These are phyloP conservation scores for Solanum chacoense DNA, from an alignment of 305 asterid genomes.

Conservation along the genomic window DNA sequence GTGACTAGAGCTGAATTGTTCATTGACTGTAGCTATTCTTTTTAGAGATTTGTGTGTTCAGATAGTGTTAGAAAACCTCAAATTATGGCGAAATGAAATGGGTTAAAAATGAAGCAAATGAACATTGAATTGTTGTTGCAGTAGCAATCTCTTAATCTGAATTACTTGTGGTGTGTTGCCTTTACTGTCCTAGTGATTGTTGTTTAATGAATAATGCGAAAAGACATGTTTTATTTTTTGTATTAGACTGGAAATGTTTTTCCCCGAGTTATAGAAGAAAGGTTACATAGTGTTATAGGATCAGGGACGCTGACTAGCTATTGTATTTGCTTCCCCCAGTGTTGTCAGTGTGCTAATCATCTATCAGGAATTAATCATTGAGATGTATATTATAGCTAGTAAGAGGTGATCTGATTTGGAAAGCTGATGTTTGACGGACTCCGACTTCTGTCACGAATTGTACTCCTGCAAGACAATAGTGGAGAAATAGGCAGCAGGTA, in stretches of 20 bases:
- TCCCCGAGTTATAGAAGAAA: background rate
- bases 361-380: background rate
- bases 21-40: background rate
- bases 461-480: background rate
- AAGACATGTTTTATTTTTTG: background rate
- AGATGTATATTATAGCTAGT: background rate
- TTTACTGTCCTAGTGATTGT: background rate
- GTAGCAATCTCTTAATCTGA: background rate
- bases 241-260: background rate
- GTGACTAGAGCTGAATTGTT: background rate
- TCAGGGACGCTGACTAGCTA: background rate
- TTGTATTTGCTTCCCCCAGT: background rate
- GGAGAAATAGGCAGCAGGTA: background rate
- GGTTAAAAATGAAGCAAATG: background rate
- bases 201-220: background rate
- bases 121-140: background rate
- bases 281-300: background rate
- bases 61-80: background rate
- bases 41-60: background rate
- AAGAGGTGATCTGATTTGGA: background rate
- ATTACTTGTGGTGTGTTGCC: background rate
- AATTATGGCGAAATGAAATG: background rate
- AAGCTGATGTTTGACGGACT: background rate
- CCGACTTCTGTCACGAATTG: background rate
- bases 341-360: background rate